Evolutionary conservation across 1,139 yeast genomes (phyloP), one percentile per base, ranked within the genome.

Genomic region (Pichia sp.): DNA sequence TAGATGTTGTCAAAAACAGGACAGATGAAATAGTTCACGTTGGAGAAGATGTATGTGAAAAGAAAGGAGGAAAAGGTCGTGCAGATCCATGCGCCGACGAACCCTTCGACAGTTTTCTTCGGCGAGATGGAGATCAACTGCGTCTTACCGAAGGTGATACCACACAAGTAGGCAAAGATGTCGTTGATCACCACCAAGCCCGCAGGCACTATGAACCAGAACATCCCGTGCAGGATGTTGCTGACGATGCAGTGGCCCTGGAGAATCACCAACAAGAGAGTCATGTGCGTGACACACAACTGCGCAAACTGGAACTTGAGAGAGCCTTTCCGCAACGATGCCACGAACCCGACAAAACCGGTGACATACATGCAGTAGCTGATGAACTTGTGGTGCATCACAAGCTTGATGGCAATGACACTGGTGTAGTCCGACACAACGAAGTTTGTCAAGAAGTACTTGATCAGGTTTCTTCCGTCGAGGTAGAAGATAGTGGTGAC

Each of bases 21-120:
- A 70, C 99, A 93, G 61, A 87, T 89, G 74, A 93, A 75, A 71
- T 87, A 93, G 66, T 81, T 80, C 60, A 83, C 84, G 55, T 81
- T 79, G 46, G 87, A 76, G 60, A 91, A 75, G 51, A 86, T 66
- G 61, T 79, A 80, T 3, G 95, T 79, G 55, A 91, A 77, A 10
- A 84, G 52, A 46, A 88, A 72, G 2, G 95, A 91, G 58, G 89
- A 84, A 50, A 87, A 59, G 7, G 89, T 84, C 12, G 99, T 93
- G 69, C 95, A 92, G 51, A 90, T 73, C 99, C 99, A 93, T 27
- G 98, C 99, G 53, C 99, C 99, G 49, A 92, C 74, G 67, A 93
- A 93, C 2, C 99, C 99, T 73, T 93, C 99, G 31, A 92, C 92
- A 1, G 99, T 93, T 74, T 93, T 93, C 72, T 93, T 93, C 52